Base-by-base conservation (phyloP, 2,329 filamentous ascomycete species). In the Fonsecaea monophora region DNA sequence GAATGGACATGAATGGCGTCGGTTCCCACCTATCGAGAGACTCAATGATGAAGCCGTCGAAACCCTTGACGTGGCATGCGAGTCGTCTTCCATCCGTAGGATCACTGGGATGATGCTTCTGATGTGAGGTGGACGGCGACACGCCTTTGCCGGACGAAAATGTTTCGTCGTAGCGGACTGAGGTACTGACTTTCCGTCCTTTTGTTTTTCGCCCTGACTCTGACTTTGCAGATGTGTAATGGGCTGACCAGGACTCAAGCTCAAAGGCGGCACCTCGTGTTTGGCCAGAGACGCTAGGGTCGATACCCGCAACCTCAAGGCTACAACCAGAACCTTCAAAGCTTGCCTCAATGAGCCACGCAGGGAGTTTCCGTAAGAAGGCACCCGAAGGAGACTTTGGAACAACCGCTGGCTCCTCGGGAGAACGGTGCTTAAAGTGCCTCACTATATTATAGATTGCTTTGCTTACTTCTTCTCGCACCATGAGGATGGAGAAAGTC, bases 1-100 rank as follows among this genome's bases (percentile, higher is more conserved):
- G 95, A 66, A 99, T 83, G 48, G 88, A 91, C 70, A 98, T 78
- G 75, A 97, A 98, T 0, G 94, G 89, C 65, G 97, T 92, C 2
- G 88, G 82, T 76, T 97, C 93, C 78, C 93, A 90, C 69, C 88
- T 90, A 68, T 97, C 92, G 2, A 90, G 86, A 0, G 90, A 91
- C 76, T 99, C 95, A 56, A 98, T 89, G 57, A 98, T 91, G 73
- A 95, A 94, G 0, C 90, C 92, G 77, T 98, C 95, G 3, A 99
- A 83, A 0, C 92, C 92, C 68, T 91, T 88, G 42, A 91, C 86
- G 75, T 96, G 91, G 32, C 98, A 79, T 3, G 91, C 89, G 34
- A 99, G 81, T 37, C 92, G 89, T 66, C 95, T 87, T 1, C 94
- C 94, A 79, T 99, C 94, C 13, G 72, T 72, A 1, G 70, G 77